Base-by-base conservation (phyloP, 768 basidiomycete species). In the Plicaturopsis crispa region DNA sequence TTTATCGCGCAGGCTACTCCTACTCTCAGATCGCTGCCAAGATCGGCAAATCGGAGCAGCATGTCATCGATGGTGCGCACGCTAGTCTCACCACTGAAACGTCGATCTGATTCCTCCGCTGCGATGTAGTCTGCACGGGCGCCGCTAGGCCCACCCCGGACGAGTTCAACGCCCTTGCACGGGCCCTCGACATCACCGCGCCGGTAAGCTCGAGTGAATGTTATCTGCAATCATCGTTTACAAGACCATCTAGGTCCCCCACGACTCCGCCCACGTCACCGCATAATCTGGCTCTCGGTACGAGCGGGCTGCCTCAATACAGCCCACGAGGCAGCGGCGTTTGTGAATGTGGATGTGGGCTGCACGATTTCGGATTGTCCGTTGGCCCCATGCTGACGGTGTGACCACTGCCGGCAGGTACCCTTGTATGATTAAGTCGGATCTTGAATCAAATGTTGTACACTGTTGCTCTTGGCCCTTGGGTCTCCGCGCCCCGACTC, bases 21-120 rank as follows among this genome's bases (percentile, higher is more conserved):
- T 75, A 78, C 47, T 49, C 47, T 16, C 45, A 62, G 21, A 69
- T 85, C 49, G 80, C 79, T 6, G 3, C 3, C 10, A 54, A 62
- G 50, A 58, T 74, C 26, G 66, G 67, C 36, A 37, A 56, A 33
- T 33, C 50, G 30, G 63, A 72, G 50, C 57, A 69, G 23, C 77
- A 69, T 39, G 69, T 85, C 35, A 56, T 60, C 31, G 68, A 69
- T 32, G 70, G 84, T 84, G 48, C 42, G 72, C 62, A 6, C 30
- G 12, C 12, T 18, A 14, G 10, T 32, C 11, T 32, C 19, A 2
- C 23, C 30, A 31, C 24, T 5, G 22, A 34, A n/a, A 11, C 23
- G 13, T 20, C 6, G 8, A 6, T n/a, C 20, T 19, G 19, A n/a
- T 33, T 19, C 12, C 23, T 13, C 24, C 18, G 23, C 21, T 40